Evolutionary conservation across 2,329 filamentous ascomycete genomes (phyloP).

Genomic region (Diplodia scrobiculata): DNA sequence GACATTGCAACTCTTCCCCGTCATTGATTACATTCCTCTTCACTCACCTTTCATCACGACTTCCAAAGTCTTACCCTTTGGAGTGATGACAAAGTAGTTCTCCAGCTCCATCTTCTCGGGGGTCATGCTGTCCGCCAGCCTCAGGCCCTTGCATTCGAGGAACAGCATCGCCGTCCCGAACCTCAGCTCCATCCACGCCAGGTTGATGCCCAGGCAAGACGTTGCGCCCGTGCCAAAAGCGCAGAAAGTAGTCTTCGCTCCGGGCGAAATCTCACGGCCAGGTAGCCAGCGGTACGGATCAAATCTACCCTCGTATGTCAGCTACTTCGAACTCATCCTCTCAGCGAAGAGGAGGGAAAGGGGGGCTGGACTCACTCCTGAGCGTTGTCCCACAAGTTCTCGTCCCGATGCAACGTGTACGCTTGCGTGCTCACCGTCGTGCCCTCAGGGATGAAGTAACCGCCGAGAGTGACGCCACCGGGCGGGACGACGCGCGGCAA

Average conservation of each 20-base stretch:
- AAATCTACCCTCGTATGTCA: slow-evolving; percentile 35
- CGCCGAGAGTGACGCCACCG: slow-evolving; percentile 41
- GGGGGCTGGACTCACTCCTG: slow-evolving; percentile 27
- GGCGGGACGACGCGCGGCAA: slow-evolving; percentile 43
- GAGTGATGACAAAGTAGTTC: slow-evolving; percentile 51
- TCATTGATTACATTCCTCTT: not conserved
- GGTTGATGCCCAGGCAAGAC: slow-evolving; percentile 69
- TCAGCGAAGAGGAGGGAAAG: no score
- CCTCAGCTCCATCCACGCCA: slow-evolving; percentile 62
- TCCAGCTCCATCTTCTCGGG: slow-evolving; percentile 50
- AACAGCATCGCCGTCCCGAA: slow-evolving; percentile 58
- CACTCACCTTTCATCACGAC: not conserved
- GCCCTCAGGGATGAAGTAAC: slow-evolving; percentile 43
- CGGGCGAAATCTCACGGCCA: slow-evolving; percentile 33
- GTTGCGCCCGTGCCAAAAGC: slow-evolving; percentile 69
- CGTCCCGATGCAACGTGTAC: slow-evolving; percentile 45
- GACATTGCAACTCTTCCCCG: not conserved
- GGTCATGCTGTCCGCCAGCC: slow-evolving; percentile 37
- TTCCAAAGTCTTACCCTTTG: slow-evolving; percentile 46
- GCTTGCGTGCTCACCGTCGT: slow-evolving; percentile 45
- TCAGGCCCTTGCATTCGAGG: slow-evolving; percentile 46
- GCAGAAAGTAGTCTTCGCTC: slow-evolving; percentile 60
- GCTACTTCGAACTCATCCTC: no score
- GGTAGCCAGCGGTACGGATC: slow-evolving; percentile 41
- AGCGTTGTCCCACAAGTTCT: slow-evolving; percentile 33